Base-by-base conservation (phyloP, 208 protist species). In the Acanthamoeba royreba region DNA sequence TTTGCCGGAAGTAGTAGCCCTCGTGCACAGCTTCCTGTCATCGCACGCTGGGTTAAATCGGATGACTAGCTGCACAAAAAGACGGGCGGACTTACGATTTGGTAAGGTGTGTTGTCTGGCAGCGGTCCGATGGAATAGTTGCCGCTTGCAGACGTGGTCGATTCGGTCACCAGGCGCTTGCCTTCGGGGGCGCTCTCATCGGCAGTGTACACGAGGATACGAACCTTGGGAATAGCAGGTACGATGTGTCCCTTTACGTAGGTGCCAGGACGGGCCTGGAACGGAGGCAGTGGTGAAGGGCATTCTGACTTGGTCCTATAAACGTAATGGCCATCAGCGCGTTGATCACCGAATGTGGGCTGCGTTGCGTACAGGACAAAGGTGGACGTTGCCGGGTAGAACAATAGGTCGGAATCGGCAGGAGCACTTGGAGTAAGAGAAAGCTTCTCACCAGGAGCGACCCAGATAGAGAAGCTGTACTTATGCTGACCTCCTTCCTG, bases 11-110 rank as follows among this genome's bases (percentile, higher is more conserved):
- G 25, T 89, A 63, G 87, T 92, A 92, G 61, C 87, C 55, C 31
- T 92, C 87, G 28, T 77, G n/a, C 35, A 17, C 87, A 15, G 87
- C 87, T 92, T 92, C 87, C 87, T 92, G 79, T 87, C n/a, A 42
- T 7, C n/a, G 31, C 49, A 35, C 5, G 49, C 17, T 22, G 35
- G 45, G 35, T 46, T 42, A 58, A 31, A 38, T 53, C 0, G 11
- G 17, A 72, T 69, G 2, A 92, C 63, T 69, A 45, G 72, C n/a
- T 25, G 19, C 33, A 77, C 47, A 2, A 25, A 74, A 77, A 92
- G 38, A 79, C 15, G 40, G 58, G n/a, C 22, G 86, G n/a, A n/a
- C 52, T 22, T 77, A 92, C 87, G 28, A 92, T 77, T 31, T 53
- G 35, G 13, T 92, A 92, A 31, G 28, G 28, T 3, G 38, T 47